Conservation (phyloP, 2,329 filamentous ascomycete genomes). For the Paracorniculantispora psalliotae region DNA sequence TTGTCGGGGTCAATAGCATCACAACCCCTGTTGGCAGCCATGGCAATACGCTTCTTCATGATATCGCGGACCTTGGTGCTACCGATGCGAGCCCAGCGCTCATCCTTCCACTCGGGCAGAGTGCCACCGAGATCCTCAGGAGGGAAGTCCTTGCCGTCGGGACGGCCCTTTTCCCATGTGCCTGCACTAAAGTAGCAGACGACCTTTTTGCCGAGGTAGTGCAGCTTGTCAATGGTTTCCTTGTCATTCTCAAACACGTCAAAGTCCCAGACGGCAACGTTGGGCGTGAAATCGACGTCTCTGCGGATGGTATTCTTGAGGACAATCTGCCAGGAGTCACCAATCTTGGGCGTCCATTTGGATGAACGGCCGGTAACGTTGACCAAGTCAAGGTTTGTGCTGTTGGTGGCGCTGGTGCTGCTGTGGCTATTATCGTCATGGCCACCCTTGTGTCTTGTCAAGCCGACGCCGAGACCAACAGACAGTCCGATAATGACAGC, state of each 20-base stretch:
- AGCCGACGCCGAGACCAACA: slow-evolving; percentile 53
- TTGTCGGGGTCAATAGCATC: slow-evolving; percentile 69
- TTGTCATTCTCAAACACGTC: slow-evolving; percentile 51
- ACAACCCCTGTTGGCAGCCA: slow-evolving; percentile 58
- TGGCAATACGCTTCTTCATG: slow-evolving; percentile 55
- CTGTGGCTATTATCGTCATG: slow-evolving; percentile 15
- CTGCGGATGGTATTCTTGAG: slow-evolving; percentile 42
- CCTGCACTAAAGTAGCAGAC: slow-evolving; percentile 75
- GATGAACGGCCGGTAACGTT: slow-evolving; percentile 19
- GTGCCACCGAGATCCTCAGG: slow-evolving; percentile 51
- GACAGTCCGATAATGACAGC: slow-evolving; percentile 38
- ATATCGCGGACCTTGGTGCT: slow-evolving; percentile 57
- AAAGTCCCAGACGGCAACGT: slow-evolving; percentile 47
- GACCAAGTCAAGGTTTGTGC: slow-evolving; percentile 20
- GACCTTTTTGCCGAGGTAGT: slow-evolving; percentile 53
- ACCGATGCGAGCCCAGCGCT: slow-evolving; percentile 60
- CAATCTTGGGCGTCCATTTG: slow-evolving; percentile 49
- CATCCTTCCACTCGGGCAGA: slow-evolving; percentile 60
- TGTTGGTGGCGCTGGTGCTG: slow-evolving; percentile 8
- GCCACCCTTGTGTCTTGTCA: slow-evolving; percentile 32
- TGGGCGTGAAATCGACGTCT: slow-evolving; percentile 31
- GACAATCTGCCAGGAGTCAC: slow-evolving; percentile 58
- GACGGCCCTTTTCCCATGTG: slow-evolving; percentile 59
- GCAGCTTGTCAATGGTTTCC: slow-evolving; percentile 47
- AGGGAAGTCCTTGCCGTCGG: slow-evolving; percentile 52